A percentile compares a stretch with the other conserved stretches of the same genome.
These are phyloP conservation scores for Tricholoma furcatifolium DNA, from an alignment of 768 basidiomycete species.

Conservation along the genomic window DNA sequence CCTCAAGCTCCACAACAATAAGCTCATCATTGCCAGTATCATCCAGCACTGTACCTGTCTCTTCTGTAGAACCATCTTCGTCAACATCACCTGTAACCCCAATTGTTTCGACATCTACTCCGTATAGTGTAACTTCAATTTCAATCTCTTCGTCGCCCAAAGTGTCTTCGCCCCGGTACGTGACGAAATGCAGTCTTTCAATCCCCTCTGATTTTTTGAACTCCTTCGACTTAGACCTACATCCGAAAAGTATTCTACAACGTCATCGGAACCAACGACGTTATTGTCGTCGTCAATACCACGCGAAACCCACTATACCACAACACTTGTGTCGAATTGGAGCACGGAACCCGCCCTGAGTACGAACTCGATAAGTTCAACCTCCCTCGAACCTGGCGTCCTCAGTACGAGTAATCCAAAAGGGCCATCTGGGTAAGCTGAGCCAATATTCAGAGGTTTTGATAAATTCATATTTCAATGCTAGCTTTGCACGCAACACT, in stretches of 20 bases:
- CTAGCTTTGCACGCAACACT: slow-evolving; percentile 36
- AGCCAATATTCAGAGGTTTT: neutral
- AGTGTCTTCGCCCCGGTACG: slow-evolving; percentile 1
- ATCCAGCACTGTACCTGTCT: slow-evolving; percentile 6
- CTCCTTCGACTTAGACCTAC: neutral
- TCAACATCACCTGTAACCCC: neutral
- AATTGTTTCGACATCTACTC: neutral
- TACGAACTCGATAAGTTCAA: slow-evolving; percentile 9
- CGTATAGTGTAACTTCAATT: neutral
- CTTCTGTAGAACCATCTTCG: slow-evolving; percentile 6
- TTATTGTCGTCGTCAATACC: too few species aligned
- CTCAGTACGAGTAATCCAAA: slow-evolving; percentile 29
- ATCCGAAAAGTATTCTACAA: too few species aligned
- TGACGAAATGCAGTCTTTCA: neutral
- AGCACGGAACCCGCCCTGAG: neutral
- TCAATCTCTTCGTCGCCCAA: neutral
- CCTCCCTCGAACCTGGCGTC: slow-evolving; percentile 26
- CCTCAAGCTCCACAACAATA: neutral
- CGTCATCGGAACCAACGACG: too few species aligned
- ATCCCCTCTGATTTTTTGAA: neutral
- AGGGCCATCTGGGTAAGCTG: slow-evolving; percentile 21
- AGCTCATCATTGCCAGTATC: neutral
- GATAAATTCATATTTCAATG: neutral
- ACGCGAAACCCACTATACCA: too few species aligned
- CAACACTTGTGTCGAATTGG: neutral